phyloP scores from a whole-genome alignment of 2,329 filamentous ascomycete genomes.

The Mollisiaceae sp. region DNA sequence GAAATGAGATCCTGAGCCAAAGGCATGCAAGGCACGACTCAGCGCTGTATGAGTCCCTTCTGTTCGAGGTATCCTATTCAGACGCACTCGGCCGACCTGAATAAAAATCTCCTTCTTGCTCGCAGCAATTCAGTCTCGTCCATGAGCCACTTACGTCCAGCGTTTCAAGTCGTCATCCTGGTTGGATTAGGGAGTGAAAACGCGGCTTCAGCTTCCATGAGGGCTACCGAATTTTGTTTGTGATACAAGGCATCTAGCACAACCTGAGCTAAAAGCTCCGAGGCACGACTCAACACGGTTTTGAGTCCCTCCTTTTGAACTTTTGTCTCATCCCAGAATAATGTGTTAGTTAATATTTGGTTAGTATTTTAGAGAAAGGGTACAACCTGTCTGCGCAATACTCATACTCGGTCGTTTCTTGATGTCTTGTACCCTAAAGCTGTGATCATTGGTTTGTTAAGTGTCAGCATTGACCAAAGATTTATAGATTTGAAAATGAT shows the following conservation, averaged over 20 bases:
- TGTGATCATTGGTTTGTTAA: conserved; percentile 12
- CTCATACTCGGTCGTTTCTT: conserved; percentile 5
- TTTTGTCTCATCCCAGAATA: not conserved
- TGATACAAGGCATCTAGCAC: conserved; percentile 9
- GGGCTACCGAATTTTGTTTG: too few relatives aligned
- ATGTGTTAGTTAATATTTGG: not conserved
- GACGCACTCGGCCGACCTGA: conserved; percentile 5
- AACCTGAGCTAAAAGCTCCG: conserved; percentile 13
- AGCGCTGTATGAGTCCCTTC: conserved; percentile 9
- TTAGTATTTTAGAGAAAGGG: not conserved
- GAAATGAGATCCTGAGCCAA: conserved; percentile 6
- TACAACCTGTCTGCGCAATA: conserved; percentile 1
- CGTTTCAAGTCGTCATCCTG: too few relatives aligned
- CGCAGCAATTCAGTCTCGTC: not conserved
- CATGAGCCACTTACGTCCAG: too few relatives aligned
- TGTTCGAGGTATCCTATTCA: not conserved
- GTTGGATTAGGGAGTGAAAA: too few relatives aligned
- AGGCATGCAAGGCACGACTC: conserved; percentile 10
- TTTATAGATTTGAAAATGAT: not conserved
- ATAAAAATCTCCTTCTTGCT: not conserved
- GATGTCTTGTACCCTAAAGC: conserved; percentile 15
- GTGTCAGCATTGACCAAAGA: not conserved
- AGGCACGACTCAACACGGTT: conserved; percentile 12
- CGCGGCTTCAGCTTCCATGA: too few relatives aligned
- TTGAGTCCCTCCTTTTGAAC: conserved; percentile 8